Percentiles rank a stretch among this genome's conserved stretches.
Evolutionary conservation across 495 filamentous ascomycete genomes (phyloP).

Genomic region (Aspergillus bertholletiae): DNA sequence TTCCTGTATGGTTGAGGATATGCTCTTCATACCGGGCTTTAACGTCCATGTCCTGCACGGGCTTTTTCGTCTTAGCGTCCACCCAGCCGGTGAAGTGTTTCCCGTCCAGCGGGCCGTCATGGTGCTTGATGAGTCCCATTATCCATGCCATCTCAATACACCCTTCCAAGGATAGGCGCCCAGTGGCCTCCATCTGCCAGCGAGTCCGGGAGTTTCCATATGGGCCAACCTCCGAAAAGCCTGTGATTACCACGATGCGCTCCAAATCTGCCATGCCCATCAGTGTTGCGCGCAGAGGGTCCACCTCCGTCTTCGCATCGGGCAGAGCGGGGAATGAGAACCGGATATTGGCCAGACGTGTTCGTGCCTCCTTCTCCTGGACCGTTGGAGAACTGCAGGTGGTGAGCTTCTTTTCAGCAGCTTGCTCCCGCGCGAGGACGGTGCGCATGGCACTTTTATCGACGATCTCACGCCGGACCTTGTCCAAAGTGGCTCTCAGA

Average conservation of each 20-base stretch:
- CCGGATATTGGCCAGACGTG: background rate
- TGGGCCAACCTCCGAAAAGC: slow-evolving; percentile 92
- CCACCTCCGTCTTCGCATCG: background rate
- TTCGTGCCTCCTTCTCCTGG: background rate
- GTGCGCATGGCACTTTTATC: background rate
- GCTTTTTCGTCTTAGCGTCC: slow-evolving; percentile 85
- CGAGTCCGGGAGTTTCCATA: slow-evolving; percentile 97
- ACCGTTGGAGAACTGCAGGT: background rate
- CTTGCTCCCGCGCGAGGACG: background rate
- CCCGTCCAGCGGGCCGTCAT: slow-evolving; percentile 93
- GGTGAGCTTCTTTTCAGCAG: background rate
- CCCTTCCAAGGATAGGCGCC: slow-evolving; percentile 95
- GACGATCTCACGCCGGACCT: background rate
- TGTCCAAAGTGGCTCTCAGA: background rate
- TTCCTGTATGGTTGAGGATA: slow-evolving; percentile 93
- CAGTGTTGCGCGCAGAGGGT: background rate
- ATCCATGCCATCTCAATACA: slow-evolving; percentile 99
- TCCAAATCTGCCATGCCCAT: background rate
- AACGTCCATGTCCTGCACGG: slow-evolving; percentile 93
- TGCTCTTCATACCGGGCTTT: slow-evolving; percentile 92
- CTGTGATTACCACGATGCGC: slow-evolving; percentile 75
- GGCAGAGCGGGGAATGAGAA: background rate
- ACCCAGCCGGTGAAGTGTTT: slow-evolving; percentile 96
- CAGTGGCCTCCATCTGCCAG: slow-evolving; percentile 98
- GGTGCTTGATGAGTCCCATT: slow-evolving; percentile 98